Evolutionary conservation across 2,329 filamentous ascomycete genomes (phyloP), one percentile per base, ranked within the genome.

Genomic region (Clonostachys solani): DNA sequence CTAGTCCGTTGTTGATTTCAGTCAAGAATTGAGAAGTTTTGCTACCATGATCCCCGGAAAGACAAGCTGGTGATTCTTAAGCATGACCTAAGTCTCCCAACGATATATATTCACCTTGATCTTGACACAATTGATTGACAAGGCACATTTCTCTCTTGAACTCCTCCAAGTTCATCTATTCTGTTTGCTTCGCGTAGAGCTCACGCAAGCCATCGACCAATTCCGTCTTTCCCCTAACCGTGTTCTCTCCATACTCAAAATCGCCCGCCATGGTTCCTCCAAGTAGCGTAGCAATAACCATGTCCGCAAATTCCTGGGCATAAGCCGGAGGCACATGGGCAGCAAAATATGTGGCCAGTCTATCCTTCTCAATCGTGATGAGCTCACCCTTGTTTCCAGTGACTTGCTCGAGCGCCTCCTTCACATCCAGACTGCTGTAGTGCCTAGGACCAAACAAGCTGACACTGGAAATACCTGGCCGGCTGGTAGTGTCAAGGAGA

Each of bases 361-460:
- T 38, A 2, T 56, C 57, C 18, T 50, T 50, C 42, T 50, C 47
- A 2, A 66, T 48, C 3, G 54, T 43, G 2, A 50, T 49, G 4
- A 62, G n/a, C 33, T 58, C 49, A 6, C 55, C 49, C n/a, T 52
- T 41, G 34, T 58, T 63, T 1, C 56, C 60, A 1, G 52, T 58
- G 4, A 57, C 52, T 13, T 57, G 54, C 8, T 65, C 61, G 2
- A 64, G 47, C 0, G 54, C 58, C 0, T 50, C 38, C 19, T 60
- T 56, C 7, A 67, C 49, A 15, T 67, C 64, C 2, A 50, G 19
- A 6, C 62, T 40, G 33, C 56, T 58, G 34, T 65, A 65, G 5
- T 48, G 29, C 5, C 52, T 52, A 1, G 64, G 64, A 0, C 64
- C 64, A 19, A 56, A 60, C 1, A 66, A 18, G 1, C 60, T 53